phyloP scores from a whole-genome alignment of 768 basidiomycete genomes.

The Lyophyllum shimeji region DNA sequence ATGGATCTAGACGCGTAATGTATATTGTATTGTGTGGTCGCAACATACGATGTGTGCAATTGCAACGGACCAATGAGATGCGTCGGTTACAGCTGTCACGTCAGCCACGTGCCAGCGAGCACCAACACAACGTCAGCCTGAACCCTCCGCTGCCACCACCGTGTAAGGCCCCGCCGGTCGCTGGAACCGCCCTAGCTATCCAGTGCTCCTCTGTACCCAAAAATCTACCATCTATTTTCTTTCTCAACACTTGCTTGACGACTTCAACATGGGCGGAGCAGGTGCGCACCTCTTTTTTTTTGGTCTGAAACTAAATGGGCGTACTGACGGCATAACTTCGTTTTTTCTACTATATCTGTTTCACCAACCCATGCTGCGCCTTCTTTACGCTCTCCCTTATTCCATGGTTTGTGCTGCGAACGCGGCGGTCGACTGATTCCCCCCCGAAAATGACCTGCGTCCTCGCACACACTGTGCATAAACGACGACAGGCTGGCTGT shows the following conservation, averaged over 20 bases:
- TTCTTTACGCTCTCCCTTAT: background rate
- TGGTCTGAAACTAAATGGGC: slow-evolving; percentile 1
- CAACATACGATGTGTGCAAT: background rate
- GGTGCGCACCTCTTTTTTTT: slow-evolving; percentile 28
- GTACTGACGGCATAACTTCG: slow-evolving; percentile 11
- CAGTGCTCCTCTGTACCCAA: background rate
- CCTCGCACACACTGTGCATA: slow-evolving; percentile 8
- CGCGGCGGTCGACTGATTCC: background rate
- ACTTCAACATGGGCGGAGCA: slow-evolving; percentile 39
- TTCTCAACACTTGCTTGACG: slow-evolving; percentile 16
- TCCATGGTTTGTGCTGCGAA: background rate
- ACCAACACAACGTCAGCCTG: slow-evolving; percentile 18
- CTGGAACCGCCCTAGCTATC: background rate
- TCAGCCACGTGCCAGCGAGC: background rate
- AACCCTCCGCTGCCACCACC: slow-evolving; percentile 11
- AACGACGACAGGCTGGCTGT: slow-evolving; percentile 78
- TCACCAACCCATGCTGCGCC: background rate
- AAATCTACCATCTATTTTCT: slow-evolving; percentile 6
- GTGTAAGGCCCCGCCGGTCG: slow-evolving; percentile 3
- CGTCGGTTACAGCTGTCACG: slow-evolving; percentile 4
- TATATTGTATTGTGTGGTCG: background rate
- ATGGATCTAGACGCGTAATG: slow-evolving; percentile 7
- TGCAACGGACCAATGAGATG: background rate
- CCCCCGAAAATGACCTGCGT: background rate
- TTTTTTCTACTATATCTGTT: slow-evolving; percentile 1